Evolutionary conservation across 768 basidiomycete species (phyloP), one percentile per base, ranked within the genome.

Genomic region (Paxillus ammoniavirescens): DNA sequence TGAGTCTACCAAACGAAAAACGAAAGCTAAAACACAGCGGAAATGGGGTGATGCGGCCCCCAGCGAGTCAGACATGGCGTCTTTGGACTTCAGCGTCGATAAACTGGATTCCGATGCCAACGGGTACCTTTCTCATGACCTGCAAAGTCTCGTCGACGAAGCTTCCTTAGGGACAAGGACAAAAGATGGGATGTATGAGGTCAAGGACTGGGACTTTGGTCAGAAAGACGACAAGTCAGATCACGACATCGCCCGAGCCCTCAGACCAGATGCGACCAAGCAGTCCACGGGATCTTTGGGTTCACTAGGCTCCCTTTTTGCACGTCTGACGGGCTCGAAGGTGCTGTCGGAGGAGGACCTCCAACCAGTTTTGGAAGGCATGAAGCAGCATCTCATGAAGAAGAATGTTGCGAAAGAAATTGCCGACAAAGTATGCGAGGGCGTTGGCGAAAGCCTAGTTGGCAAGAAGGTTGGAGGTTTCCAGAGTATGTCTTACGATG

Each of bases 321-420:
- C 91, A 6, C 80, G 91, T 42, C 72, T 97, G 61, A 95, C 93
- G 4, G 91, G 93, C 0, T 84, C 85, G 23, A 95, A 93, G 71
- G 76, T 85, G 2, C 73, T 99, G 51, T 89, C 88, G 1, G 81
- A 91, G 51, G 78, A 82, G 37, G 96, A 98, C 68, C 70, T 98
- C 50, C 82, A 82, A 60, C 96, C 96, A 8, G 90, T 96, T 1
- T 68, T 98, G 42, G 88, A 88, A 47, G 91, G 85, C 15, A 98
- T 98, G 94, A 94, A 96, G 69, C 92, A 95, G 56, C 96, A 98
- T 71, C 77, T 99, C 42, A 98, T 98, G 94, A 85, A 89, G 73
- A 98, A 98, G 78, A 99, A 99, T 64, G 97, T 99, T 5, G 97
- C 97, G 4, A 91, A 84, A 70, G 93, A 95, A 54, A 98, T 98